These are phyloP conservation scores for Kurtzmaniella quercitrusa DNA, from an alignment of 1,139 yeast genomes.

Conservation along the genomic window DNA sequence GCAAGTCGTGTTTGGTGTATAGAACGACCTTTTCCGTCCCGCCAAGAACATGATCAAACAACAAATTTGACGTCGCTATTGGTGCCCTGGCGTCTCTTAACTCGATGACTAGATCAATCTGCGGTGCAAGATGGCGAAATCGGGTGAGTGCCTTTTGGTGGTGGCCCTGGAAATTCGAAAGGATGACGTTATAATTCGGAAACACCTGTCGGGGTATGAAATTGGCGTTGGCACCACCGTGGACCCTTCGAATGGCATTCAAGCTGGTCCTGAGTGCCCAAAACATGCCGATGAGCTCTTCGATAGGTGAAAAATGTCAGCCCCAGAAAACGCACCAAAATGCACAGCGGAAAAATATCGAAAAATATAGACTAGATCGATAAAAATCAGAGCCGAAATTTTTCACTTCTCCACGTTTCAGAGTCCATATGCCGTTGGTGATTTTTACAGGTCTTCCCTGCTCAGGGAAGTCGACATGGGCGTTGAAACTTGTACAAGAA, in stretches of 20 bases:
- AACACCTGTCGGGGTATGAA: conserved; percentile 45
- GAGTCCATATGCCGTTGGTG: conserved; percentile 86
- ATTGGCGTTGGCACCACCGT: neutral
- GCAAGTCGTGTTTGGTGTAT: conserved; percentile 65
- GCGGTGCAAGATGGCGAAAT: conserved; percentile 70
- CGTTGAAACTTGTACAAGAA: conserved; percentile 45
- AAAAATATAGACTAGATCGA: neutral
- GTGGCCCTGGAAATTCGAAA: conserved; percentile 88
- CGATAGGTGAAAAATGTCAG: too few relatives aligned
- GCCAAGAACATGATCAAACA: conserved; percentile 66
- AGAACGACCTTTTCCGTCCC: conserved; percentile 56
- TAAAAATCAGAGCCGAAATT: neutral
- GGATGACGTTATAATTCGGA: conserved; percentile 65
- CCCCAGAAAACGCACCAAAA: too few relatives aligned
- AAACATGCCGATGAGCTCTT: neutral
- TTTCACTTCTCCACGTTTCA: neutral
- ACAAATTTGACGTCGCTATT: conserved; percentile 70
- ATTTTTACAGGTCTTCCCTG: conserved; percentile 82
- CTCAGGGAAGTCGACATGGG: conserved; percentile 80
- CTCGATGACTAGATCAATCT: conserved; percentile 77
- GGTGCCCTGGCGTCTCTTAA: conserved; percentile 91
- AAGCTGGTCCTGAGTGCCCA: neutral
- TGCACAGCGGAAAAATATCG: too few relatives aligned
- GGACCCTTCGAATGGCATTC: neutral
- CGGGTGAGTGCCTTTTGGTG: conserved; percentile 75